Evolutionary conservation across 345 rosid genomes (phyloP).

Genomic region (Diplotaxis tenuifolia): DNA sequence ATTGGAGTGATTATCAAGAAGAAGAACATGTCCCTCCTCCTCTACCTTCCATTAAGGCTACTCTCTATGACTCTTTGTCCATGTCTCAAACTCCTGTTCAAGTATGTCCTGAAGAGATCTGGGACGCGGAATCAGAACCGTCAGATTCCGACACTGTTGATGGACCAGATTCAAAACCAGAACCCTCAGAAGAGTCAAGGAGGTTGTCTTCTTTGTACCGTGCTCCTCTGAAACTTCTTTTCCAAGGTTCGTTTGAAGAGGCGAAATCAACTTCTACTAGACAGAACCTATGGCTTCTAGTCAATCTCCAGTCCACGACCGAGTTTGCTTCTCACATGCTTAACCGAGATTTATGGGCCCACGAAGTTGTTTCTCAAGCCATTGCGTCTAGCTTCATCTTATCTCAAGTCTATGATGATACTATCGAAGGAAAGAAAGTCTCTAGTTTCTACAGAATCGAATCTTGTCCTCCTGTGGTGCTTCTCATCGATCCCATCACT

Average conservation of each 20-base stretch:
- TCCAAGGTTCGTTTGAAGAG: slow-evolving; percentile 71
- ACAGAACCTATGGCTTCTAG: slow-evolving; percentile 63
- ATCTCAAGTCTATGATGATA: slow-evolving; percentile 59
- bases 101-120: slow-evolving; percentile 3
- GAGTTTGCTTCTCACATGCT: slow-evolving; percentile 81
- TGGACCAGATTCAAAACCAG: too few relatives aligned
- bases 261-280: slow-evolving; percentile 61
- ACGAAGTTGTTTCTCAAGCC: slow-evolving; percentile 72
- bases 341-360: slow-evolving; percentile 86
- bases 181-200: too few relatives aligned
- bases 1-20: slow-evolving; percentile 1
- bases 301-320: slow-evolving; percentile 66
- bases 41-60: neutral
- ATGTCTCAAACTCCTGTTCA: neutral
- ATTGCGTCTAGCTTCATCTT: slow-evolving; percentile 62
- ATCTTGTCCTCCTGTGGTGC: slow-evolving; percentile 44
- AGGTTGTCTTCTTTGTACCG: slow-evolving; percentile 58
- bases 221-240: slow-evolving; percentile 70
- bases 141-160: too few relatives aligned
- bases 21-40: neutral
- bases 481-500: slow-evolving; percentile 5
- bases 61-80: neutral
- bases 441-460: slow-evolving; percentile 71
- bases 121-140: neutral
- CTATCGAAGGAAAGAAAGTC: slow-evolving; percentile 59